A percentile compares a stretch with the other conserved stretches of the same genome.
Evolutionary conservation across 495 filamentous ascomycete genomes (phyloP).

Genomic region (Mycothermus thermophilus): DNA sequence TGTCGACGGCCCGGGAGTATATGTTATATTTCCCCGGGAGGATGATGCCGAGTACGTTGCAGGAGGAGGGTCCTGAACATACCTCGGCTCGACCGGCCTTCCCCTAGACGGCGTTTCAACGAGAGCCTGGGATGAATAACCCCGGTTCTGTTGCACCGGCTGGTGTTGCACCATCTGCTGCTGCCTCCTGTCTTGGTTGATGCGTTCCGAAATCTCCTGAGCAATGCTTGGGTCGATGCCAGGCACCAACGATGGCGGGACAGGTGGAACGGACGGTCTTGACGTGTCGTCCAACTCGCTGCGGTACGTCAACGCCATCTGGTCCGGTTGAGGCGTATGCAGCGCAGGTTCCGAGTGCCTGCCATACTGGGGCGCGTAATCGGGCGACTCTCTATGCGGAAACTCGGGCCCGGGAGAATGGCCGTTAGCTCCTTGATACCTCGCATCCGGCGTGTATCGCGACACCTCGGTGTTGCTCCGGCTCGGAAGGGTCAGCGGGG

Average conservation of each 20-base stretch:
- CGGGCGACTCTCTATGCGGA: constrained; percentile 5
- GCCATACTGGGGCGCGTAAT: constrained; percentile 8
- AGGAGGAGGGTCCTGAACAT: constrained; percentile 14
- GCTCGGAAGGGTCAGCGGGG: constrained; percentile 26
- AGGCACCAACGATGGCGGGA: constrained; percentile 56
- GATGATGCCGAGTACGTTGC: constrained; percentile 10
- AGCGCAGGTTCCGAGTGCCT: constrained; percentile 17
- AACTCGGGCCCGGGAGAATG: constrained; percentile 4
- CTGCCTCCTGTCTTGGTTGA: constrained; percentile 33
- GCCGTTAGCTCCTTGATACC: constrained; percentile 7
- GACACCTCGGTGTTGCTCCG: constrained; percentile 1
- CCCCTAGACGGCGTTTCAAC: constrained; percentile 25
- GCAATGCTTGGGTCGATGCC: constrained; percentile 49
- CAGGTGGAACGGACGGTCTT: constrained; percentile 29
- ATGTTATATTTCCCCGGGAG: constrained; percentile 21
- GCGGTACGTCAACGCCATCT: constrained; percentile 12
- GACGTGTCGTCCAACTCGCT: constrained; percentile 24
- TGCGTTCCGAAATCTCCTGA: constrained; percentile 42
- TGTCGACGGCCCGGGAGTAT: constrained; percentile 27
- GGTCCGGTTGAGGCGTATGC: constrained; percentile 10
- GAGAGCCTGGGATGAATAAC: constrained; percentile 26
- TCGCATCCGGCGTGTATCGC: constrained; percentile 1
- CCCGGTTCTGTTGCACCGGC: too few species aligned
- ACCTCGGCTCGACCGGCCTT: constrained; percentile 26
- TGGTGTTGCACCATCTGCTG: too few species aligned